Conservation (phyloP, 768 basidiomycete species). For the Phylloporus arenicola region DNA sequence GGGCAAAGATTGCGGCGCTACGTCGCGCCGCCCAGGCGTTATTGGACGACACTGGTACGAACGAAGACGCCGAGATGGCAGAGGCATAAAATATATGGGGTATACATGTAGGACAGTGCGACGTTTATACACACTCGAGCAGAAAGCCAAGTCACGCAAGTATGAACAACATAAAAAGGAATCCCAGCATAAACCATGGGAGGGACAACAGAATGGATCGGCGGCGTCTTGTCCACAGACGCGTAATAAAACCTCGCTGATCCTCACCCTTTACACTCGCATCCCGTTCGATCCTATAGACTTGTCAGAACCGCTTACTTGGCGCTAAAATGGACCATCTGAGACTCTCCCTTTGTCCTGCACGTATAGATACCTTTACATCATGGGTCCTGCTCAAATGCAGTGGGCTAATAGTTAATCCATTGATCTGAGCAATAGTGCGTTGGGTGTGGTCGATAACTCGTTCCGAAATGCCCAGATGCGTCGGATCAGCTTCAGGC, state of each 20-base stretch:
- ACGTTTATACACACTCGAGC: not conserved
- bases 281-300: slow-evolving; percentile 25
- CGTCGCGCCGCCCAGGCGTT: slow-evolving; percentile 56
- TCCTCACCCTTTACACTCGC: slow-evolving; percentile 12
- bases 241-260: slow-evolving; percentile 33
- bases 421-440: too few relatives aligned
- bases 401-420: too few relatives aligned
- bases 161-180: not conserved
- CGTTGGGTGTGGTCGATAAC: too few relatives aligned
- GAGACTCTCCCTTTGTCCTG: too few relatives aligned
- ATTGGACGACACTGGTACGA: slow-evolving; percentile 37
- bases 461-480: too few relatives aligned
- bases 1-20: slow-evolving; percentile 65
- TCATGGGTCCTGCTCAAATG: too few relatives aligned
- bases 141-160: not conserved
- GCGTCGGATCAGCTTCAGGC: too few relatives aligned
- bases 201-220: slow-evolving; percentile 28
- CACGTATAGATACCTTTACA: too few relatives aligned
- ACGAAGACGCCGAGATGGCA: slow-evolving; percentile 53
- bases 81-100: slow-evolving; percentile 25
- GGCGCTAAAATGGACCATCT: slow-evolving; percentile 40
- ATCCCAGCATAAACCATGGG: not conserved
- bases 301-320: slow-evolving; percentile 25
- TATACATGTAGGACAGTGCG: not conserved
- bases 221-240: slow-evolving; percentile 25